Evolutionary conservation across 2,329 filamentous ascomycete species (phyloP).

Genomic region (Paradendryphiella salina): DNA sequence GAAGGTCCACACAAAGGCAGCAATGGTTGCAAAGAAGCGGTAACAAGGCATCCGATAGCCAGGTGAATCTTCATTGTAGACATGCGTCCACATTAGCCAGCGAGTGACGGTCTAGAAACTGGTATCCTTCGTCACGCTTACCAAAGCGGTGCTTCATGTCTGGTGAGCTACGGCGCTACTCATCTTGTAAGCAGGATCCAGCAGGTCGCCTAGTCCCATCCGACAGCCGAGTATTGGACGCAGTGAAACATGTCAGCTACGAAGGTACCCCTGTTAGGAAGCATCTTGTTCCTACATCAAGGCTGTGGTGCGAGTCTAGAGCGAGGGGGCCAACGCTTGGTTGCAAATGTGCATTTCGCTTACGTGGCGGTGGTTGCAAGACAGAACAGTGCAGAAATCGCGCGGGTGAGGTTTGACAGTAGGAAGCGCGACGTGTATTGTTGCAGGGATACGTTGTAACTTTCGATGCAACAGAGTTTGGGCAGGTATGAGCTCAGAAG

Average conservation of each 20-base stretch:
- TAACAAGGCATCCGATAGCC: too few relatives aligned
- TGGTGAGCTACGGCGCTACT: too few relatives aligned
- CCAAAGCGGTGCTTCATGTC: too few relatives aligned
- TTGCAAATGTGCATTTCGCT: constrained; percentile 1
- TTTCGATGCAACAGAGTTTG: not conserved
- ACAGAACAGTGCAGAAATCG: constrained; percentile 2
- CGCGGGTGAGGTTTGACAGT: constrained; percentile 1
- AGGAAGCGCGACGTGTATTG: not conserved
- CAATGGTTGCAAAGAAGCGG: too few relatives aligned
- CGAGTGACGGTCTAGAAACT: too few relatives aligned
- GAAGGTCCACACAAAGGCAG: too few relatives aligned
- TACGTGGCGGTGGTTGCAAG: constrained; percentile 2
- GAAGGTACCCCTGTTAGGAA: constrained; percentile 5
- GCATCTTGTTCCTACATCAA: constrained; percentile 10
- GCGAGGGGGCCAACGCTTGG: not conserved
- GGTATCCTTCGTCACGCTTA: too few relatives aligned
- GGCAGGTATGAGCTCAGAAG: not conserved
- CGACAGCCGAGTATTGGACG: not conserved
- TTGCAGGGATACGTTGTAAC: too few relatives aligned
- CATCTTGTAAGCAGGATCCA: too few relatives aligned
- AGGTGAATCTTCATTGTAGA: too few relatives aligned
- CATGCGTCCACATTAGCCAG: too few relatives aligned
- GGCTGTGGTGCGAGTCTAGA: not conserved
- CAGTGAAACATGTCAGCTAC: constrained; percentile 9
- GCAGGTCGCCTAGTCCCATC: too few relatives aligned